phyloP scores from a whole-genome alignment of 805 yeast genomes.

The Teunomyces funiuensis region DNA sequence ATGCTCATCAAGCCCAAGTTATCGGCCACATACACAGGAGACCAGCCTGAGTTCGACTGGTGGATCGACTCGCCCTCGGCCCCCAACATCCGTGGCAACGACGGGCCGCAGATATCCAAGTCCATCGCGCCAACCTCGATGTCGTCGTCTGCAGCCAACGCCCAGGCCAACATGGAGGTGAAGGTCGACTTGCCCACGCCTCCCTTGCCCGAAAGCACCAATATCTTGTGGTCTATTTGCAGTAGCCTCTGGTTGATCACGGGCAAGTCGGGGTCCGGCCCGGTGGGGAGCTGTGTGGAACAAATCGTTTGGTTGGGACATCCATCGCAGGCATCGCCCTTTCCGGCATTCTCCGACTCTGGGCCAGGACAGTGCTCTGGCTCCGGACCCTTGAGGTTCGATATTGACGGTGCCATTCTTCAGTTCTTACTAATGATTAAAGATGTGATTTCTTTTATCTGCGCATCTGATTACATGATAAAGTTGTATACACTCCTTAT shows the following conservation, averaged over 20 bases:
- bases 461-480: not conserved
- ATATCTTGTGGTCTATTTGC: constrained; percentile 71
- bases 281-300: constrained; percentile 77
- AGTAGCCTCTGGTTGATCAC: constrained; percentile 66
- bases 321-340: constrained; percentile 89
- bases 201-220: constrained; percentile 81
- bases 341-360: constrained; percentile 90
- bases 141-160: constrained; percentile 75
- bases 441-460: not conserved
- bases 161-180: constrained; percentile 96
- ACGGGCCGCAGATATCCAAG: constrained; percentile 96
- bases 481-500: not conserved
- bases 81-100: constrained; percentile 92
- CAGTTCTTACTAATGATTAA: not conserved
- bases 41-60: constrained; percentile 90
- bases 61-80: constrained; percentile 84
- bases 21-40: constrained; percentile 94
- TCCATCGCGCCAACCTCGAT: constrained; percentile 96
- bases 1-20: constrained; percentile 95
- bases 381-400: constrained; percentile 57
- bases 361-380: constrained; percentile 99
- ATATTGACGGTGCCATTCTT: constrained; percentile 8
- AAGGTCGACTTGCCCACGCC: constrained; percentile 98
- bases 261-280: constrained; percentile 93
- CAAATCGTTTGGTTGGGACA: constrained; percentile 94